A percentile compares a stretch with the other conserved stretches of the same genome.
Evolutionary conservation across 495 filamentous ascomycete genomes (phyloP).

Genomic region (Neurospora cerealis): DNA sequence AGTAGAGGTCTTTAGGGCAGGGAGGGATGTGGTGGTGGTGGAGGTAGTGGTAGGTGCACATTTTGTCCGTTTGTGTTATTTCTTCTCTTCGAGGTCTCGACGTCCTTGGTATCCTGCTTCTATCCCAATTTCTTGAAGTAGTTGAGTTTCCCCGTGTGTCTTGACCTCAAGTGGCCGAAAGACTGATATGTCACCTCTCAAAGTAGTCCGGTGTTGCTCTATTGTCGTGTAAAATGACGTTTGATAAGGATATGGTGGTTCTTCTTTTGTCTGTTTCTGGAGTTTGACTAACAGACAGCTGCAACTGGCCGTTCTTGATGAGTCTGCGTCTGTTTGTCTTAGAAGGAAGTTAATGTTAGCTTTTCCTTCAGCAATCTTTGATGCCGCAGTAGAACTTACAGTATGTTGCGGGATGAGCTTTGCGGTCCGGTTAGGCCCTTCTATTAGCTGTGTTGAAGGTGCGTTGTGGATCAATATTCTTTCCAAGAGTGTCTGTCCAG

Average conservation of each 20-base stretch:
- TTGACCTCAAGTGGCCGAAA: not conserved
- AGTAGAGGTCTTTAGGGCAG: constrained; percentile 28
- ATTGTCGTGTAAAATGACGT: not conserved
- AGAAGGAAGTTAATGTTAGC: not conserved
- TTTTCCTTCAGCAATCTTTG: not conserved
- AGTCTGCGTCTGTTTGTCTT: not conserved
- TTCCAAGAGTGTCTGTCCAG: not conserved
- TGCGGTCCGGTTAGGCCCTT: not conserved
- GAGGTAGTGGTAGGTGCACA: constrained; percentile 14
- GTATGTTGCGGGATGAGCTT: not conserved
- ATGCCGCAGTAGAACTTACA: not conserved
- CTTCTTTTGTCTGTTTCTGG: not conserved
- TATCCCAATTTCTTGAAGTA: not conserved
- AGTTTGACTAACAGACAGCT: not conserved
- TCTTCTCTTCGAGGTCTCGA: not conserved
- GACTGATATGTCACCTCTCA: not conserved
- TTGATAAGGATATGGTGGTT: not conserved
- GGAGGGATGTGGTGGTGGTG: constrained; percentile 28
- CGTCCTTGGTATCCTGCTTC: not conserved
- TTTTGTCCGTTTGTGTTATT: not conserved
- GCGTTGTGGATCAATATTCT: not conserved
- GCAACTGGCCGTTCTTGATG: not conserved
- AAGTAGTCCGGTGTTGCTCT: not conserved
- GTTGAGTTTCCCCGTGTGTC: not conserved
- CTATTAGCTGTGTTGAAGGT: not conserved